Conservation (phyloP, 192 early-diverging fungal genomes). For the Backusella macrospora region DNA sequence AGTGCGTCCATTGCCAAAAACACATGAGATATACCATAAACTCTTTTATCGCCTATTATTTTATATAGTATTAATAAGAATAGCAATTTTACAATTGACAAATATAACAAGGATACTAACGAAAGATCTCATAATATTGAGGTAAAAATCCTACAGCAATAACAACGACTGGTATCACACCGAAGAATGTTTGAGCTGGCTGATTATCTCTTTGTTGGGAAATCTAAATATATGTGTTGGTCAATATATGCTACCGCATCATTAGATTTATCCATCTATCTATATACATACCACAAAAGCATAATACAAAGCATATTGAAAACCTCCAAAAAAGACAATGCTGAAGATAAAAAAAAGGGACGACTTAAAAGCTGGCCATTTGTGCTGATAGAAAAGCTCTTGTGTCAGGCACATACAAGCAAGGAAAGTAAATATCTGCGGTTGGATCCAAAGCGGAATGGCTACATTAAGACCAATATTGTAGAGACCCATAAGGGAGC, state of each 20-base stretch:
- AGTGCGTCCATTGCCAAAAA: constrained; percentile 48
- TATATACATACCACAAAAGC: constrained; percentile 23
- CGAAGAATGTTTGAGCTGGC: constrained; percentile 42
- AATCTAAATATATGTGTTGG: constrained; percentile 16
- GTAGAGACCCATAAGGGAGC: constrained; percentile 45
- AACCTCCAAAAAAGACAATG: constrained; percentile 19
- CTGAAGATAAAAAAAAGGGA: not conserved
- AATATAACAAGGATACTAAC: constrained; percentile 14
- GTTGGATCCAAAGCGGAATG: constrained; percentile 50
- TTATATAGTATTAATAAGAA: not conserved
- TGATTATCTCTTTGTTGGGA: constrained; percentile 32
- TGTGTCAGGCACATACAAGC: constrained; percentile 42
- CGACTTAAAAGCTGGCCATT: constrained; percentile 16
- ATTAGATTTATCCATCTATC: not conserved
- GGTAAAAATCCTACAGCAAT: constrained; percentile 47
- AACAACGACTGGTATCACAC: constrained; percentile 46
- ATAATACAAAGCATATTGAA: constrained; percentile 28
- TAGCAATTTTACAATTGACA: not conserved
- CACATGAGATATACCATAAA: constrained; percentile 44
- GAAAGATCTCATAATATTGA: constrained; percentile 46
- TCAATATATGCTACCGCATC: not conserved
- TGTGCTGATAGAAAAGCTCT: constrained; percentile 40
- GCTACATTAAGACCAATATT: constrained; percentile 45
- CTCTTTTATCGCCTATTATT: constrained; percentile 33
- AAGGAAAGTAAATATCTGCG: constrained; percentile 49